Conservation (phyloP, 2,329 filamentous ascomycete genomes). For the Penicillium sp. region DNA sequence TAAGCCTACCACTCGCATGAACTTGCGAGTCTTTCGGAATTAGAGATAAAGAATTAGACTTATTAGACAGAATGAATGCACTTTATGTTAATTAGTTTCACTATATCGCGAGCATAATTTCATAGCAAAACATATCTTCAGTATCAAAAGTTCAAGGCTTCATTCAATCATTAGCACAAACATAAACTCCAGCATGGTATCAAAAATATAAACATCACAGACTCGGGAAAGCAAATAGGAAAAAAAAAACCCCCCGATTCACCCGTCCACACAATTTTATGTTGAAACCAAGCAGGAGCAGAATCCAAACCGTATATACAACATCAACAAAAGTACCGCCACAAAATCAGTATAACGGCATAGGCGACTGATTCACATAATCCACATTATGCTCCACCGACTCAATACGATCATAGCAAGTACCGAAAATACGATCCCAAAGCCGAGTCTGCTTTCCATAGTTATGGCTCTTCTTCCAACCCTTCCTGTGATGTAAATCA, state of each 20-base stretch:
- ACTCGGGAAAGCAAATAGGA: neutral
- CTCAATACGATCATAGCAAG: conserved; percentile 26
- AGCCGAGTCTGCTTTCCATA: conserved; percentile 30
- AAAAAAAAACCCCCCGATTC: neutral
- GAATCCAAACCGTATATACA: neutral
- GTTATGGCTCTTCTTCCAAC: conserved; percentile 29
- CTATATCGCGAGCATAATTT: no score
- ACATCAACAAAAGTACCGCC: neutral
- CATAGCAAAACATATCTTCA: no score
- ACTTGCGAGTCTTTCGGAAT: neutral
- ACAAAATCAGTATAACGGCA: conserved; percentile 22
- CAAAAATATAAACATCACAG: neutral
- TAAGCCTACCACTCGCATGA: neutral
- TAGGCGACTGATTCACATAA: conserved; percentile 22
- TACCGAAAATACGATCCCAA: conserved; percentile 28
- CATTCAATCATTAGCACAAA: conserved; percentile 1
- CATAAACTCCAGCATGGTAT: conserved; percentile 1
- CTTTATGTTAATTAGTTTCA: neutral
- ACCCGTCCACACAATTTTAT: neutral
- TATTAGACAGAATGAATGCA: neutral
- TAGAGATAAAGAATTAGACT: neutral
- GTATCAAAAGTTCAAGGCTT: neutral
- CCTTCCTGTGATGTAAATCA: conserved; percentile 29
- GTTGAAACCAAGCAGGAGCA: neutral
- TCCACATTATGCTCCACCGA: conserved; percentile 22